A percentile compares a stretch with the other conserved stretches of the same genome.
Conservation (phyloP, 805 yeast genomes). For the Dipodascopsis uninucleata region DNA sequence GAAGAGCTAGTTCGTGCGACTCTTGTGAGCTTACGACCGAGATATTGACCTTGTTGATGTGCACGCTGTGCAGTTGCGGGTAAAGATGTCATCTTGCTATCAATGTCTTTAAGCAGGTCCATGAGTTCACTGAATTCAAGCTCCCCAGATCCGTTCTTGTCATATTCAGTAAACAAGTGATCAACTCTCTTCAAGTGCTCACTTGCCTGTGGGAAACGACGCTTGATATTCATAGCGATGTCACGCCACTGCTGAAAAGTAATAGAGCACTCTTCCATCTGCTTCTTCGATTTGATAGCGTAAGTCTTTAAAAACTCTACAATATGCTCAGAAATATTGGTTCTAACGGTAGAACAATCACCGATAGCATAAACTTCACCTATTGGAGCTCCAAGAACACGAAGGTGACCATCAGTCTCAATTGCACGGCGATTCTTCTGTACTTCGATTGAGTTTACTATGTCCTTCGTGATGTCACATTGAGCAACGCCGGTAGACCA, state of each 20-base stretch:
- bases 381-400: conserved; percentile 63
- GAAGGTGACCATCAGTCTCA: conserved; percentile 68
- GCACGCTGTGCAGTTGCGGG: conserved; percentile 78
- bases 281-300: conserved; percentile 19
- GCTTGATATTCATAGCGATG: conserved; percentile 47
- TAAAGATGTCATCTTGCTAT: conserved; percentile 59
- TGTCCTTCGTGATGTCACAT: conserved; percentile 55
- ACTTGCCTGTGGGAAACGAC: conserved; percentile 54
- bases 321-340: conserved; percentile 55
- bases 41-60: conserved; percentile 63
- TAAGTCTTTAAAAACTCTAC: conserved; percentile 43
- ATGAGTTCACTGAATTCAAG: conserved; percentile 52
- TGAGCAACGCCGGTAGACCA: conserved; percentile 79
- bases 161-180: conserved; percentile 53
- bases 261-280: conserved; percentile 19
- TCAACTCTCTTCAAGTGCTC: conserved; percentile 53
- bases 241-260: conserved; percentile 47
- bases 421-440: conserved; percentile 68
- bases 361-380: conserved; percentile 72
- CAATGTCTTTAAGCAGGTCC: conserved; percentile 50
- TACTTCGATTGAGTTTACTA: conserved; percentile 47
- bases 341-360: conserved; percentile 64
- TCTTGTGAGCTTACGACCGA: conserved; percentile 57
- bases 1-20: conserved; percentile 47
- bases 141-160: conserved; percentile 46